These are phyloP conservation scores for Aspergillus campestris DNA, from an alignment of 495 filamentous ascomycete species.

Conservation along the genomic window DNA sequence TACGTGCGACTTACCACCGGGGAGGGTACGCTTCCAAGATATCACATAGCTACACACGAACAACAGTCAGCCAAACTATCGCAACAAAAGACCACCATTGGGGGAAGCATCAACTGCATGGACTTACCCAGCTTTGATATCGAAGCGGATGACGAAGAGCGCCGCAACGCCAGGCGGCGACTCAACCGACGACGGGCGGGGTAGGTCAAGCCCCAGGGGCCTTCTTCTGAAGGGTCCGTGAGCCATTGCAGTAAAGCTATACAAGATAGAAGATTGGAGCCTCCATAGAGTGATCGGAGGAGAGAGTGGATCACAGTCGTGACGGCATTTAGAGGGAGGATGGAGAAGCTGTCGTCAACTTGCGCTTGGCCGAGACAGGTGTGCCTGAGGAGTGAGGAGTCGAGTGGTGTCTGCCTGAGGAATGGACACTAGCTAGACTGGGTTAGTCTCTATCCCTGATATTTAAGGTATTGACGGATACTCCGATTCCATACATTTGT, in stretches of 20 bases:
- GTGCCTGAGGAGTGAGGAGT: constrained; percentile 2
- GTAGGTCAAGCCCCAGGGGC: constrained; percentile 26
- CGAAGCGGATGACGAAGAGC: constrained; percentile 81
- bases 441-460: not conserved
- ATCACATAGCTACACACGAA: constrained; percentile 57
- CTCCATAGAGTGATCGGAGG: constrained; percentile 13
- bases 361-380: no score
- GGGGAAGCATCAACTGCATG: not conserved
- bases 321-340: constrained; percentile 2
- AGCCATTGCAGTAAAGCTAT: constrained; percentile 19
- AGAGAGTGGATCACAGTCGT: constrained; percentile 3
- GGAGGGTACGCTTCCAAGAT: constrained; percentile 68
- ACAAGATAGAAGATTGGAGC: constrained; percentile 2
- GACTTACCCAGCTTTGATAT: constrained; percentile 70
- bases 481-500: not conserved
- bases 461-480: no score
- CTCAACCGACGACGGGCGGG: constrained; percentile 27
- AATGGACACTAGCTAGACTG: constrained; percentile 5
- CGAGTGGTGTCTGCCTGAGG: constrained; percentile 13
- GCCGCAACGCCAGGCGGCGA: constrained; percentile 63
- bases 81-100: not conserved
- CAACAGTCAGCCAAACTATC: constrained; percentile 9
- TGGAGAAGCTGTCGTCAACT: not conserved
- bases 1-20: constrained; percentile 39
- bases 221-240: constrained; percentile 22